Base-by-base conservation (phyloP, 2,329 filamentous ascomycete species). In the Penicillium palitans region DNA sequence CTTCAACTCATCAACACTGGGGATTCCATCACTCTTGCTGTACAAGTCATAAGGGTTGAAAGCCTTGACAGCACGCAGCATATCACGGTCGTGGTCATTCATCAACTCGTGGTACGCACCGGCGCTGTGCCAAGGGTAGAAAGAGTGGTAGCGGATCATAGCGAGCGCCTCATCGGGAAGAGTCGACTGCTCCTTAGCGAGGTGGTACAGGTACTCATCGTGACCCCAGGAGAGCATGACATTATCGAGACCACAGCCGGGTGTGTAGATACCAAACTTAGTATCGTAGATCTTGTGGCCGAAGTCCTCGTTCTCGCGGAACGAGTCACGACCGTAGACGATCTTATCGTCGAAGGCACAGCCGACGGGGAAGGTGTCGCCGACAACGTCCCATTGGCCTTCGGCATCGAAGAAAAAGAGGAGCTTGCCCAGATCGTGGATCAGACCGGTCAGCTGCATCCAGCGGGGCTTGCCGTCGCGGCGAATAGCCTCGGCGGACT, bases 11-110 rank as follows among this genome's bases (percentile, higher is more conserved):
- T 91, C 88, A 0, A 88, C 84, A 57, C 84, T 87, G 1, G 91
- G 91, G 24, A 91, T 82, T 25, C 86, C 90, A 69, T 96, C 91
- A 67, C 87, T 92, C 86, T 96, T 96, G 80, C 89, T 93, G 80
- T 96, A 96, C 52, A 96, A 72, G 72, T 96, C 92, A 69, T 96
- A 96, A 0, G 91, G 91, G 74, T 96, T 96, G 77, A 96, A 96
- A 0, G 90, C 90, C 74, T 85, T 84, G 50, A 96, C 91, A 9
- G 91, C 91, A 70, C 85, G 84, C 67, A 96, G 79, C 87, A 96
- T 92, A 68, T 83, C 82, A 74, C 88, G 78, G 68, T 96, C 92
- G 72, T 92, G 88, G 60, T 89, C 86, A 73, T 88, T 84, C 91
- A 96, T 96, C 74, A 96, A 84, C 76, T 91, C 86, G 60, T 77